These are phyloP conservation scores for Paratrimastix pyriformis DNA, from an alignment of 78 protist genomes.

Conservation along the genomic window DNA sequence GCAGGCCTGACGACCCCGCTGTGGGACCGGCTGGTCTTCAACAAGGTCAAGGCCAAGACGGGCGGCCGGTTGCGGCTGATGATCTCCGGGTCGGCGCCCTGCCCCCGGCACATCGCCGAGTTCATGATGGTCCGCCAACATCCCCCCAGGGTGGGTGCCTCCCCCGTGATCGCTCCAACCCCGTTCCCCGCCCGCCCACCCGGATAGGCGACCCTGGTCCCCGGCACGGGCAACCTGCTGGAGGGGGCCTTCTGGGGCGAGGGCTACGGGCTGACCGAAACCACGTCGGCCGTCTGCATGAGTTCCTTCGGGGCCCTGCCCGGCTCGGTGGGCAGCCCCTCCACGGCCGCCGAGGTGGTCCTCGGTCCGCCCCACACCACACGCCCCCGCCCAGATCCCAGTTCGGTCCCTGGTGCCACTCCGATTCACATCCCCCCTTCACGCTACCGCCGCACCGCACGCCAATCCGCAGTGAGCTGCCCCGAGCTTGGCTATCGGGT, in stretches of 20 bases:
- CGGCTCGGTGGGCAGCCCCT: not conserved
- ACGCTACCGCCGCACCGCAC: too few species aligned
- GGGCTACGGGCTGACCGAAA: slow-evolving; percentile 24
- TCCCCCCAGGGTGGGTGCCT: too few species aligned
- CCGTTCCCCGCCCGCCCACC: too few species aligned
- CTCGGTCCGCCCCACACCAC: too few species aligned
- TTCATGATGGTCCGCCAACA: slow-evolving; percentile 16
- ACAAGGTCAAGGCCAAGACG: slow-evolving; percentile 17
- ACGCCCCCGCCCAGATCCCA: too few species aligned
- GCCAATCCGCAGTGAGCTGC: too few species aligned
- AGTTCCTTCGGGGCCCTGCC: too few species aligned
- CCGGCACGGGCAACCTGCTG: too few species aligned
- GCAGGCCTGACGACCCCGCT: not conserved
- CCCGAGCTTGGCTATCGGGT: slow-evolving; percentile 21
- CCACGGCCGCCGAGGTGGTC: not conserved
- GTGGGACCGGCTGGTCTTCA: slow-evolving; percentile 19
- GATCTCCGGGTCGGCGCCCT: slow-evolving; percentile 13
- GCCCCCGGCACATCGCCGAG: not conserved
- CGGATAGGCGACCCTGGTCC: too few species aligned
- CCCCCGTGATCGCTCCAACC: too few species aligned
- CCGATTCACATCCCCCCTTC: too few species aligned
- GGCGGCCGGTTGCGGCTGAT: slow-evolving; percentile 18
- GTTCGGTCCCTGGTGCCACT: too few species aligned
- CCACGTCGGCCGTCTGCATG: not conserved
- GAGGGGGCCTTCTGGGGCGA: slow-evolving; percentile 4